Evolutionary conservation across 2,329 filamentous ascomycete species (phyloP).

Genomic region (Pyrenophora tritici-repentis): DNA sequence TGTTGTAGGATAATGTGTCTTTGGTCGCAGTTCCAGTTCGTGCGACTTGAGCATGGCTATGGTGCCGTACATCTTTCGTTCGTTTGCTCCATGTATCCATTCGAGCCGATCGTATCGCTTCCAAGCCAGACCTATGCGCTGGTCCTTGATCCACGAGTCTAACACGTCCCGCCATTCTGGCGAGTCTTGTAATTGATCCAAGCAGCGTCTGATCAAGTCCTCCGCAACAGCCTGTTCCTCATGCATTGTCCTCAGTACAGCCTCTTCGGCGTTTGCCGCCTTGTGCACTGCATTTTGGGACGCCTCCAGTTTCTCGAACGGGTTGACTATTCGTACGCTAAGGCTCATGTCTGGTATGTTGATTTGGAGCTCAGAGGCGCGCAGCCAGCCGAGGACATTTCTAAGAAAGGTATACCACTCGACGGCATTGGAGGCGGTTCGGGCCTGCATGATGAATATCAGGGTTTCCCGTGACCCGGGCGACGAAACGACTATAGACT

Average conservation of each 20-base stretch:
- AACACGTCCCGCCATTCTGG: slow-evolving; percentile 65
- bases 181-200: slow-evolving; percentile 62
- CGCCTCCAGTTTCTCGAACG: slow-evolving; percentile 60
- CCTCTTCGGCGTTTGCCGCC: slow-evolving; percentile 54
- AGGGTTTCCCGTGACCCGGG: slow-evolving; percentile 59
- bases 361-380: slow-evolving; percentile 62
- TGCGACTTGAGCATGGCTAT: slow-evolving; percentile 70
- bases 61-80: slow-evolving; percentile 71
- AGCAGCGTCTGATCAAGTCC: slow-evolving; percentile 61
- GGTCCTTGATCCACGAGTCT: slow-evolving; percentile 61
- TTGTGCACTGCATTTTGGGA: slow-evolving; percentile 49
- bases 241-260: slow-evolving; percentile 50
- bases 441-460: slow-evolving; percentile 65
- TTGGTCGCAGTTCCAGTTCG: slow-evolving; percentile 68
- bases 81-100: slow-evolving; percentile 69
- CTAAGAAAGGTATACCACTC: slow-evolving; percentile 72
- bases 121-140: slow-evolving; percentile 69
- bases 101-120: slow-evolving; percentile 71
- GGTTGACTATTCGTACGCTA: slow-evolving; percentile 62
- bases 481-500: slow-evolving; percentile 68
- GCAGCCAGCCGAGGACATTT: slow-evolving; percentile 63
- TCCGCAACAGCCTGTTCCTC: slow-evolving; percentile 62
- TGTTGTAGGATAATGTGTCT: slow-evolving; percentile 66
- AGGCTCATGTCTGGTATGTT: slow-evolving; percentile 67
- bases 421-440: slow-evolving; percentile 64